phyloP scores from a whole-genome alignment of 345 rosid species.

The Pistacia atlantica region DNA sequence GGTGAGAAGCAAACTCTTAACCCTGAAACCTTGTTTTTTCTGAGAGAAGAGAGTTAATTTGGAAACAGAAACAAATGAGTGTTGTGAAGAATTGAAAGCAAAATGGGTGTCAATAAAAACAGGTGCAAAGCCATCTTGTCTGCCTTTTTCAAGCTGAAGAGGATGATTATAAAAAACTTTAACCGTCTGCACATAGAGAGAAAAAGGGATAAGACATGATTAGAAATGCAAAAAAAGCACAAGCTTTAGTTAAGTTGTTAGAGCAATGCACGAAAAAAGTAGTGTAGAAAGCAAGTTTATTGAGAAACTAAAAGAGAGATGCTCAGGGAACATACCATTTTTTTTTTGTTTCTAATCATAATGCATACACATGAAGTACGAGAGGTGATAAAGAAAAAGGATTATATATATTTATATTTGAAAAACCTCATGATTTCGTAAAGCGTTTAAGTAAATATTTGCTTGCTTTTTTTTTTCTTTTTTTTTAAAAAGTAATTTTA shows the following conservation, averaged over 20 bases:
- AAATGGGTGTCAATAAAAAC: constrained; percentile 11
- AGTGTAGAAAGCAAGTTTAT: background rate
- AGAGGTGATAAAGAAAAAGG: background rate
- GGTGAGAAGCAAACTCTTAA: no score
- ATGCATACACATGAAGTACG: background rate
- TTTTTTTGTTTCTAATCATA: no score
- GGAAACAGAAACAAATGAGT: background rate
- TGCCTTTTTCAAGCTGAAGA: constrained; percentile 26
- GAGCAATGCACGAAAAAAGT: constrained; percentile 26
- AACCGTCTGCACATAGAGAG: constrained; percentile 26
- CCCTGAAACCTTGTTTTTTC: background rate
- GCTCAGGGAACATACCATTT: constrained; percentile 15
- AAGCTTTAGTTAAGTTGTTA: constrained; percentile 18
- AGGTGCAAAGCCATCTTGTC: constrained; percentile 32
- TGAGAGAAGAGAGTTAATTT: background rate
- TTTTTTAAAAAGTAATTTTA: no score
- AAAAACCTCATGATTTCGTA: no score
- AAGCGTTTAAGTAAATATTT: no score
- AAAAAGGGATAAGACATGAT: constrained; percentile 4
- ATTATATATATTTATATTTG: no score
- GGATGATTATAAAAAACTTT: constrained; percentile 18
- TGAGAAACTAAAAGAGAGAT: background rate
- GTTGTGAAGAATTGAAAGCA: background rate
- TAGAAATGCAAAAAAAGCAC: constrained; percentile 6
- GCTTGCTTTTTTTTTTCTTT: no score